These are phyloP conservation scores for Diaporthe helianthi DNA, from an alignment of 2,329 filamentous ascomycete genomes.

Conservation along the genomic window DNA sequence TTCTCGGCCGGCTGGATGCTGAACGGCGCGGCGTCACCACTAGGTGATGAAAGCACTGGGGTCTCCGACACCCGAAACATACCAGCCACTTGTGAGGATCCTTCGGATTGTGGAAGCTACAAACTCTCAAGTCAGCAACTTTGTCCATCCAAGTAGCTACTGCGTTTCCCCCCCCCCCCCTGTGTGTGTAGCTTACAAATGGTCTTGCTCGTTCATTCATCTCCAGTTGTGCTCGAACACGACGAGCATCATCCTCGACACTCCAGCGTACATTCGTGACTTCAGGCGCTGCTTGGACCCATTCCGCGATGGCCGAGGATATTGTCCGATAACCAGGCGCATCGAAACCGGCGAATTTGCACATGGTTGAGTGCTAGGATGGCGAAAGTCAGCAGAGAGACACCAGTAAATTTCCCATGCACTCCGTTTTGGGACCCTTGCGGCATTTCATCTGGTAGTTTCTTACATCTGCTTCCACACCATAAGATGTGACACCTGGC, in stretches of 20 bases:
- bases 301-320: conserved; percentile 56
- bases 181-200: conserved; percentile 45
- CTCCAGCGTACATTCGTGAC: conserved; percentile 65
- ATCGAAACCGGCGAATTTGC: conserved; percentile 70
- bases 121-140: not conserved
- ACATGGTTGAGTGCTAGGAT: conserved; percentile 68
- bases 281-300: conserved; percentile 60
- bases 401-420: not conserved
- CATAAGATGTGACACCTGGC: conserved; percentile 74
- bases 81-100: conserved; percentile 28
- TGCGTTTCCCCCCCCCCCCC: not conserved
- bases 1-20: conserved; percentile 13
- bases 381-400: not conserved
- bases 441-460: not conserved
- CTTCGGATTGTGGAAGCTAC: conserved; percentile 10
- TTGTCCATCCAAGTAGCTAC: not conserved
- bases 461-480: conserved; percentile 68
- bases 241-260: conserved; percentile 62
- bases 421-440: not conserved
- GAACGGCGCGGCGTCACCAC: conserved; percentile 14
- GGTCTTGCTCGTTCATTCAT: conserved; percentile 53
- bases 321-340: conserved; percentile 70
- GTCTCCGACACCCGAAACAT: conserved; percentile 21
- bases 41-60: not conserved
- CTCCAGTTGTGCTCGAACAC: conserved; percentile 51